Conservation (phyloP, 805 yeast species). For the Ogataea haglerorum region DNA sequence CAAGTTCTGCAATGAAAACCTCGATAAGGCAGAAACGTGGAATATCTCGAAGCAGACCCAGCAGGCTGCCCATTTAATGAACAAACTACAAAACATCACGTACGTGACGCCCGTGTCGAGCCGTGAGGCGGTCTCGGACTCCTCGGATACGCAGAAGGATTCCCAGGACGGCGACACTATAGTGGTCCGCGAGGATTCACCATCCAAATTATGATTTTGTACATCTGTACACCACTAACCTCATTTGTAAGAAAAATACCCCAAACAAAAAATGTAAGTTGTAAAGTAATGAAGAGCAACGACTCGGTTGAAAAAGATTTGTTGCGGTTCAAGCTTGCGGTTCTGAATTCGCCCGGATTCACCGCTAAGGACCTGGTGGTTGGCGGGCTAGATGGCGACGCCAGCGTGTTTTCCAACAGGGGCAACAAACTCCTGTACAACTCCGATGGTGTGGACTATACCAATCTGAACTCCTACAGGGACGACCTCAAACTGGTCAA, state of each 20-base stretch:
- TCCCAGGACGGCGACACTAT: conserved; percentile 7
- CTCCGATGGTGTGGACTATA: conserved; percentile 24
- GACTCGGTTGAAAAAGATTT: conserved; percentile 21
- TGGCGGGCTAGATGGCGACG: conserved; percentile 16
- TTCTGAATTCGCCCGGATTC: conserved; percentile 15
- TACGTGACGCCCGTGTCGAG: conserved; percentile 13
- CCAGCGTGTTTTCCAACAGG: conserved; percentile 27
- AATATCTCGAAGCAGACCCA: conserved; percentile 29
- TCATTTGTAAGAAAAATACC: conserved; percentile 1
- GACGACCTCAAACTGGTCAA: conserved; percentile 22
- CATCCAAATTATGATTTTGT: not conserved
- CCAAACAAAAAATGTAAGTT: not conserved
- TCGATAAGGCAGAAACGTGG: conserved; percentile 87
- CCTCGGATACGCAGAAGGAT: conserved; percentile 1
- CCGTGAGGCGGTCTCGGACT: conserved; percentile 5
- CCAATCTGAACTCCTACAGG: conserved; percentile 23
- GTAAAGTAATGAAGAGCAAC: conserved; percentile 9
- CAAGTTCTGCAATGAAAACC: conserved; percentile 77
- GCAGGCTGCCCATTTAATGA: conserved; percentile 26
- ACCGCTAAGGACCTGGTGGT: conserved; percentile 5
- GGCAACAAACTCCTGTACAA: conserved; percentile 30
- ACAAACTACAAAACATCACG: conserved; percentile 28
- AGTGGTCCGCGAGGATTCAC: not conserved
- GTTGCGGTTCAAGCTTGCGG: conserved; percentile 24
- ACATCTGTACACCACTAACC: conserved; percentile 3